Percentiles rank a stretch among this genome's conserved stretches.
Evolutionary conservation across 495 filamentous ascomycete species (phyloP).

Genomic region (Trichodelitschia bisporula): DNA sequence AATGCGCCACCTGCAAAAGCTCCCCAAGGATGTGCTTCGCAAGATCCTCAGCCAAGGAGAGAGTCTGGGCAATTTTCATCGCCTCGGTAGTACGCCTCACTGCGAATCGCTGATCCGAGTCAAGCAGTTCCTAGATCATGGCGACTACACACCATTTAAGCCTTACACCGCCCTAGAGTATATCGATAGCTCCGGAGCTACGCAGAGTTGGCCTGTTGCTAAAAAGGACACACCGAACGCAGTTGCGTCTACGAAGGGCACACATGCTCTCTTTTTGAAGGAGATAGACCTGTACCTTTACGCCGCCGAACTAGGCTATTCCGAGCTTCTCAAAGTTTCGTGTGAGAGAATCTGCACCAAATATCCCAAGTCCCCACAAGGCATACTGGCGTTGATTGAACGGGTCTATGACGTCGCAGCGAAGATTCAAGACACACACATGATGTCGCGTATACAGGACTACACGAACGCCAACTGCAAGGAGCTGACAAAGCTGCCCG

Average conservation of each 20-base stretch:
- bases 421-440: not conserved
- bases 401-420: not conserved
- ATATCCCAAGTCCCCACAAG: not conserved
- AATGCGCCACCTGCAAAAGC: too few species aligned
- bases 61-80: too few species aligned
- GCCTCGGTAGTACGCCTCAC: too few species aligned
- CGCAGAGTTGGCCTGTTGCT: not conserved
- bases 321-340: slow-evolving; percentile 1
- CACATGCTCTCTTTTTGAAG: slow-evolving; percentile 1
- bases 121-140: slow-evolving; percentile 1
- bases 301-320: not conserved
- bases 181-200: not conserved
- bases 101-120: too few species aligned
- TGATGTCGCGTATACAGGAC: not conserved
- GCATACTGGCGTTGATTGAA: not conserved
- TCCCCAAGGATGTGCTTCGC: too few species aligned
- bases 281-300: slow-evolving; percentile 1
- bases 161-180: not conserved
- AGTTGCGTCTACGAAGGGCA: not conserved
- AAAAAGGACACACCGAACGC: not conserved
- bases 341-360: not conserved
- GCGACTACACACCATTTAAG: slow-evolving; percentile 1
- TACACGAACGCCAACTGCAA: not conserved
- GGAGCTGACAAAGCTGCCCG: not conserved
- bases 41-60: too few species aligned